Conservation (phyloP, 2,329 filamentous ascomycete species). For the Fonsecaea monophora region DNA sequence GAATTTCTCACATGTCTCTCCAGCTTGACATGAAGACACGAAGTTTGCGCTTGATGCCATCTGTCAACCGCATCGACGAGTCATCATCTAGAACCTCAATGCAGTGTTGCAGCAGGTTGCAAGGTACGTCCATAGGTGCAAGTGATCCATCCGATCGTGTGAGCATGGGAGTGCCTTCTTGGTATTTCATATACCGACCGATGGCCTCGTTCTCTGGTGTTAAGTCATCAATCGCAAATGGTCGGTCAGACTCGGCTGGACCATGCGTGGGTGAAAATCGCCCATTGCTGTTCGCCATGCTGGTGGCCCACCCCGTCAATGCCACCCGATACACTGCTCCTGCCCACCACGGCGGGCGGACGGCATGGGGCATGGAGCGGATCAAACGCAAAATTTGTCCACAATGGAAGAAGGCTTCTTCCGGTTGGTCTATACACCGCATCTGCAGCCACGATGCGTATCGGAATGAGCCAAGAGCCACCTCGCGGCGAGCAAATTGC, state of each 20-base stretch:
- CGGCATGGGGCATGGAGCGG: conserved; percentile 64
- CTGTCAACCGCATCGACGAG: conserved; percentile 59
- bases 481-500: conserved; percentile 67
- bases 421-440: conserved; percentile 67
- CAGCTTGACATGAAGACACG: conserved; percentile 49
- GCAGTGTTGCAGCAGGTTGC: conserved; percentile 58
- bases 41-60: conserved; percentile 62
- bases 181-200: conserved; percentile 59
- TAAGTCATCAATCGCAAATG: conserved; percentile 60
- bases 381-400: conserved; percentile 71
- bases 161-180: conserved; percentile 60
- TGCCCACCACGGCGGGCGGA: conserved; percentile 74
- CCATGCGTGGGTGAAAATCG: conserved; percentile 44
- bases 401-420: conserved; percentile 71
- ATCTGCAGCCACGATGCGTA: conserved; percentile 63
- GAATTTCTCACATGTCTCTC: conserved; percentile 32
- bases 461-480: conserved; percentile 63
- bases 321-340: conserved; percentile 71
- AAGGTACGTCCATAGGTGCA: conserved; percentile 56
- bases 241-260: conserved; percentile 45
- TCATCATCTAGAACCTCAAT: conserved; percentile 62
- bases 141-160: conserved; percentile 58
- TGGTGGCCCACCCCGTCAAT: conserved; percentile 68
- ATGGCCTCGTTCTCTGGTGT: conserved; percentile 60
- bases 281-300: conserved; percentile 56